Base-by-base conservation (phyloP, 2,329 filamentous ascomycete genomes). In the Pezicula rhizophila region DNA sequence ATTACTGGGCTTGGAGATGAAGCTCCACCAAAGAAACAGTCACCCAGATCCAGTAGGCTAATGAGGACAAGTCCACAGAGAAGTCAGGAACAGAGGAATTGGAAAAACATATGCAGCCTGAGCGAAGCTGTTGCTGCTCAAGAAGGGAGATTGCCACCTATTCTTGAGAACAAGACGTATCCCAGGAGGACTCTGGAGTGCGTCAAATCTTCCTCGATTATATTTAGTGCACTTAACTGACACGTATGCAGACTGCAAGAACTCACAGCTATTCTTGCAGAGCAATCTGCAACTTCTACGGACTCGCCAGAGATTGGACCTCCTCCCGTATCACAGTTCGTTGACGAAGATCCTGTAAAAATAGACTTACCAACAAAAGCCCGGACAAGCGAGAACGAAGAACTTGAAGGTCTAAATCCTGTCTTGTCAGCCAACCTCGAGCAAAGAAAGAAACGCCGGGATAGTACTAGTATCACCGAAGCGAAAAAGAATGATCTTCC, bases 241-340 rank as follows among this genome's bases (percentile, higher is more conserved):
- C 28, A 12, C 4, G n/a, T 39, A 31, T 26, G 37, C 43, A 66
- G 64, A 35, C 56, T 42, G 4, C 59, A 64, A 48, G 63, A 66
- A 43, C 50, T 66, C n/a, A 26, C 57, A 8, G 48, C 40, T 15
- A 52, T 17, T 38, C 64, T 20, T 23, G 45, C 58, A 37, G 47
- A 54, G 23, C 55, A 62, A 23, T 51, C 50, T 14, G 53, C 38
- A 10, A 66, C 69, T 5, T 68, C 69, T 31, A 73, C 72, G 40
- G 79, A 84, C 37, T 87, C 85, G 2, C 84, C 85, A 5, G 84
- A 89, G 49, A 74, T 89, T 40, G 85, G 84, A 0, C 77, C 81
- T 4, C 80, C 80, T 5, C 77, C 79, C 1, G 70, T 79, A 40
- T 82, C 78, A 8, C 72, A 76, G 49, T 79, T 76, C 53, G 73